Evolutionary conservation across 1,284 basidiomycete species (phyloP).

Genomic region (Taiwanofungus camphoratus): DNA sequence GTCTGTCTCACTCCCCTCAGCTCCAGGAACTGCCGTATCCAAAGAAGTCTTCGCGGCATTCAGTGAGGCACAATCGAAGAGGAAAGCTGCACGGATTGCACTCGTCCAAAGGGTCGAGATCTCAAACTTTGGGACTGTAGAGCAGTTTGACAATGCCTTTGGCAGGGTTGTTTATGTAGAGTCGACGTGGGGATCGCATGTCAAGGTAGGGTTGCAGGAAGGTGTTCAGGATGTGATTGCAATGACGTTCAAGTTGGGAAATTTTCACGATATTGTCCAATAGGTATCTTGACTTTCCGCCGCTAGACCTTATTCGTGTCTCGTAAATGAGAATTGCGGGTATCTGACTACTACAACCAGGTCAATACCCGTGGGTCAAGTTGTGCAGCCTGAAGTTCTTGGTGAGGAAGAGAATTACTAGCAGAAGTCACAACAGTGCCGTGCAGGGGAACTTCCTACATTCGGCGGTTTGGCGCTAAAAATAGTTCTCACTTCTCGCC

Average conservation of each 20-base stretch:
- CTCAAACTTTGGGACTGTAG: slow-evolving; percentile 51
- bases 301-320: no score
- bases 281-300: no score
- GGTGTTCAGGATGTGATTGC: slow-evolving; percentile 69
- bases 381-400: no score
- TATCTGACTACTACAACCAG: no score
- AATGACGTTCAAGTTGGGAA: slow-evolving; percentile 34
- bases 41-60: slow-evolving; percentile 21
- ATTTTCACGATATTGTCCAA: no score
- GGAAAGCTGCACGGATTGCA: slow-evolving; percentile 32
- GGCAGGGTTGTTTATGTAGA: slow-evolving; percentile 55
- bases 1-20: slow-evolving; percentile 33
- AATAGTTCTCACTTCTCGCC: no score
- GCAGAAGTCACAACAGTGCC: no score
- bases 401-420: no score
- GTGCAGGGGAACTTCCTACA: no score
- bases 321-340: no score
- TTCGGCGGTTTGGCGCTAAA: no score
- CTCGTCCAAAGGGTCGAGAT: slow-evolving; percentile 45
- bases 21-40: slow-evolving; percentile 16
- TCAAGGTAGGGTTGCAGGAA: slow-evolving; percentile 60
- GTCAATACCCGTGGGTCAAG: no score
- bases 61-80: slow-evolving; percentile 17
- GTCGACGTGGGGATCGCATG: slow-evolving; percentile 59
- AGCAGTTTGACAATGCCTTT: slow-evolving; percentile 43